Percentiles rank a stretch among this genome's conserved stretches.
phyloP scores from a whole-genome alignment of 1,139 yeast genomes.

The Kurtzmaniella quercitrusa region DNA sequence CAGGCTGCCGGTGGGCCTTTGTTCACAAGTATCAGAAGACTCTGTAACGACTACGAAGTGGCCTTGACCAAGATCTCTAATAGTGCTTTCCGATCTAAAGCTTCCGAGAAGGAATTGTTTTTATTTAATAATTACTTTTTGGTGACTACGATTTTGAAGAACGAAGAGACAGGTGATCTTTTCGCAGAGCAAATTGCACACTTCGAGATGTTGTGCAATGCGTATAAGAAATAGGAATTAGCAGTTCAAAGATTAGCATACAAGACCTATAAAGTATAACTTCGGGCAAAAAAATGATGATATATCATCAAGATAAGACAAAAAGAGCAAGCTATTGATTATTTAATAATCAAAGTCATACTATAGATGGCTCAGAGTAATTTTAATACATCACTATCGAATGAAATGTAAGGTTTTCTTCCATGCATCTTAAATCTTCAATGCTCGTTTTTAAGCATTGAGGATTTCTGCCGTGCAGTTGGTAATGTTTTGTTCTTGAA shows the following conservation, averaged over 20 bases:
- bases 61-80: slow-evolving; percentile 65
- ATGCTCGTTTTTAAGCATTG: too few relatives aligned
- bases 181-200: slow-evolving; percentile 59
- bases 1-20: slow-evolving; percentile 60
- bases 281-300: slow-evolving; percentile 5
- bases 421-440: too few relatives aligned
- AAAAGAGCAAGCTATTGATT: slow-evolving; percentile 5
- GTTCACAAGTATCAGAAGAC: slow-evolving; percentile 59
- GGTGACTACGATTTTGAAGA: slow-evolving; percentile 44
- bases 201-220: slow-evolving; percentile 57
- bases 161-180: slow-evolving; percentile 45
- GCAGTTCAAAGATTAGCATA: too few relatives aligned
- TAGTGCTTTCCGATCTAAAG: slow-evolving; percentile 33
- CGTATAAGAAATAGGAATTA: slow-evolving; percentile 36
- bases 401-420: too few relatives aligned
- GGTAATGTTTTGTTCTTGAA: too few relatives aligned
- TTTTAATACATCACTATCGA: too few relatives aligned
- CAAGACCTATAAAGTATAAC: too few relatives aligned
- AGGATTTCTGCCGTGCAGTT: too few relatives aligned
- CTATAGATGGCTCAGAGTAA: too few relatives aligned
- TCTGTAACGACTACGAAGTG: slow-evolving; percentile 77
- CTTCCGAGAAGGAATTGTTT: slow-evolving; percentile 60
- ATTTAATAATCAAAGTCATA: background rate
- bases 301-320: too few relatives aligned
- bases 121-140: slow-evolving; percentile 71